phyloP scores from a whole-genome alignment of 2,329 filamentous ascomycete genomes.

The Neurospora sp. region DNA sequence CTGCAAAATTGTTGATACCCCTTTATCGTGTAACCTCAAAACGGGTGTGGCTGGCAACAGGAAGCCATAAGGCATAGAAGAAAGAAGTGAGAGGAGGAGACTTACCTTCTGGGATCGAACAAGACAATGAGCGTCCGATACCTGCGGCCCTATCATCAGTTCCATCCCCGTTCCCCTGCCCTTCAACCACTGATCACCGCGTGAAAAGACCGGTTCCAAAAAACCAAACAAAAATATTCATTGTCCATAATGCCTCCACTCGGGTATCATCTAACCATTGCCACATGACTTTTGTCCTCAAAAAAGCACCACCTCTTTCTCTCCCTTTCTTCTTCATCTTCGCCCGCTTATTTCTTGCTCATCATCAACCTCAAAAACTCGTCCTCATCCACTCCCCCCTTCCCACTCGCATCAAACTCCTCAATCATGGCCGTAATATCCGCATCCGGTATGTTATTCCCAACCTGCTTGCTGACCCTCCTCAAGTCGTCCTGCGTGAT shows the following conservation, averaged over 20 bases:
- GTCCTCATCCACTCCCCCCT: constrained; percentile 64
- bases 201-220: background rate
- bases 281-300: background rate
- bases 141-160: background rate
- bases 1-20: background rate
- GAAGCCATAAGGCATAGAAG: background rate
- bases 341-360: constrained; percentile 21
- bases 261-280: background rate
- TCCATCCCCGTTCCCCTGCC: background rate
- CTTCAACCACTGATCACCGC: background rate
- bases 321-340: background rate
- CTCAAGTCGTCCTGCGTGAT: constrained; percentile 85
- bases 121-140: background rate
- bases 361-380: constrained; percentile 59
- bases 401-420: constrained; percentile 91
- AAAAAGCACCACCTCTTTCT: background rate
- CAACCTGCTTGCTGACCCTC: constrained; percentile 79
- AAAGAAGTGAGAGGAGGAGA: background rate
- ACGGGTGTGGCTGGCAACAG: background rate
- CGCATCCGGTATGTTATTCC: constrained; percentile 85
- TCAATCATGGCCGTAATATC: constrained; percentile 95
- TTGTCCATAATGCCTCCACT: background rate
- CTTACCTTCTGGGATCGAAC: background rate
- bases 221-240: background rate
- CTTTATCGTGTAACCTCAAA: no score